These are phyloP conservation scores for Trichoderma reesei DNA, from an alignment of 495 filamentous ascomycete genomes.

Conservation along the genomic window DNA sequence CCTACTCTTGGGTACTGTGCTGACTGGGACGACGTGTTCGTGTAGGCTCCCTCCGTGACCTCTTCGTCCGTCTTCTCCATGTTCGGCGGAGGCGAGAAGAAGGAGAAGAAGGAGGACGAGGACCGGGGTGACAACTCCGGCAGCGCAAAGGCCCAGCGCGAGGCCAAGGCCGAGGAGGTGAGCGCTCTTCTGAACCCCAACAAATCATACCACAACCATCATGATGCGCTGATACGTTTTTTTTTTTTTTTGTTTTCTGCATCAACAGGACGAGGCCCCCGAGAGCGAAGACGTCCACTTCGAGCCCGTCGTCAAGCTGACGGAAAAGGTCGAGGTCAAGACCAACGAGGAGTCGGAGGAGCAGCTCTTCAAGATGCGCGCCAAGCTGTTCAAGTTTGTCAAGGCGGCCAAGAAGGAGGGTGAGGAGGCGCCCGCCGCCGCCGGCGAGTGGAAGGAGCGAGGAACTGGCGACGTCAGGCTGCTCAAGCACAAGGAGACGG, in stretches of 20 bases:
- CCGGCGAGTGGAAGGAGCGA: constrained; percentile 97
- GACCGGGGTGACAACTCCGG: constrained; percentile 72
- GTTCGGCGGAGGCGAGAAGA: constrained; percentile 90
- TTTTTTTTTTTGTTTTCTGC: not conserved
- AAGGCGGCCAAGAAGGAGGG: constrained; percentile 21
- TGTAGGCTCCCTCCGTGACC: constrained; percentile 23
- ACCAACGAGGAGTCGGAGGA: constrained; percentile 98
- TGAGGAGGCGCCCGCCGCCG: constrained; percentile 31
- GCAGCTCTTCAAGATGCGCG: constrained; percentile 97
- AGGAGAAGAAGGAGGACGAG: constrained; percentile 64
- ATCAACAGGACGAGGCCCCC: constrained; percentile 53
- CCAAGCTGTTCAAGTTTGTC: constrained; percentile 98
- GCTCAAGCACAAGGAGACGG: constrained; percentile 96
- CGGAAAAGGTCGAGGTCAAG: constrained; percentile 91
- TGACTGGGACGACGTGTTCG: not conserved
- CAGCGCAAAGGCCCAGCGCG: constrained; percentile 76
- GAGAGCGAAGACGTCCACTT: constrained; percentile 92
- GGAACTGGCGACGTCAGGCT: constrained; percentile 93
- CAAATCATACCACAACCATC: too few species aligned
- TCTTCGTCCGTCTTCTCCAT: constrained; percentile 72
- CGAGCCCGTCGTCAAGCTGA: constrained; percentile 88
- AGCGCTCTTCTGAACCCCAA: constrained; percentile 9
- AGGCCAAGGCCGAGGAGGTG: constrained; percentile 40
- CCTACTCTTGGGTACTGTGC: not conserved
- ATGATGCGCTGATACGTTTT: not conserved